Evolutionary conservation across 331 rosid species (phyloP), one percentile per base, ranked within the genome.

Genomic region (Arachis monticola): DNA sequence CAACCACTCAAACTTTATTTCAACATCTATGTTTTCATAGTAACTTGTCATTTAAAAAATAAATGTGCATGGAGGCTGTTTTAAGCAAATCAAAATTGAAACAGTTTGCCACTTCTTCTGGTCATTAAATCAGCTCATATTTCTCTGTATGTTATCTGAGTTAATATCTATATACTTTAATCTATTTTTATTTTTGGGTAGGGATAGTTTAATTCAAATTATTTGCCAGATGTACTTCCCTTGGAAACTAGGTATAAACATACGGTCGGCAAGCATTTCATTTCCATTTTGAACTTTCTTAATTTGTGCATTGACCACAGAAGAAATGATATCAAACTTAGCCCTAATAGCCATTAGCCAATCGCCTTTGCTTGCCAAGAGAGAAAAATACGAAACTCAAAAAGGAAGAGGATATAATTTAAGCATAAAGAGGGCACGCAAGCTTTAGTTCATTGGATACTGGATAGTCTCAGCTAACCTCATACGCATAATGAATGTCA

Each of bases 401-500:
- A 38, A 48, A 55, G 70, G 63, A 46, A 2, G 10, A 11, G 11
- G 14, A 10, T 69, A 41, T 32, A 35, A 44, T 68, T 65, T 35
- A 58, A 58, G 55, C 74, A 77, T 42, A 10, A 2, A 14, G 56
- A 69, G 48, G 5, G 58, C 35, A 65, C 53, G 27, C 45, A 73
- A 62, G 70, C 66, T 27, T 59, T 42, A 62, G 48, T 13, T 62
- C 51, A 78, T 56, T 73, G 30, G 30, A 27, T 27, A 27, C 30
- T 11, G 60, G 56, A 58, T 63, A 48, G 32, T 70, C 41, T 53
- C 44, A 44, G 40, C 69, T 79, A 75, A 75, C 53, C 60, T 75
- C 41, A 75, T 60, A 78, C 50, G 10, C 79, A 67, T 14, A 74
- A 56, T 58, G 30, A 41, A 76, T 42, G 77, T 73, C 13, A 38